These are phyloP conservation scores for Mycena maculata DNA, from an alignment of 768 basidiomycete species.

Conservation along the genomic window DNA sequence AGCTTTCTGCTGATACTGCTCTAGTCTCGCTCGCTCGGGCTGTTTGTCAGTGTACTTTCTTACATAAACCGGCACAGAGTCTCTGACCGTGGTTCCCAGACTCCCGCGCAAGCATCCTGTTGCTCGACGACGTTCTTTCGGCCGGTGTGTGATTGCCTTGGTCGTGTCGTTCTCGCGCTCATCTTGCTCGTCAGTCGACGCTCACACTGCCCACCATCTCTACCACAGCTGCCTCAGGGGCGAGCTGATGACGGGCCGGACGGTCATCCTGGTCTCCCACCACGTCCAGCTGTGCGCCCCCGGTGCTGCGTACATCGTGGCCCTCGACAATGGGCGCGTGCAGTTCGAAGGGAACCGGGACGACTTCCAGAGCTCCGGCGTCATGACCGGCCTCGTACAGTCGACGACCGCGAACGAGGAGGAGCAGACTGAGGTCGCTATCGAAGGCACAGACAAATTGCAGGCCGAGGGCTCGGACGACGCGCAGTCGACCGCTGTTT, in stretches of 20 bases:
- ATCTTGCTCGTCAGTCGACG: constrained; percentile 71
- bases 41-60: constrained; percentile 56
- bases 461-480: constrained; percentile 29
- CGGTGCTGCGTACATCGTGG: constrained; percentile 84
- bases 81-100: constrained; percentile 44
- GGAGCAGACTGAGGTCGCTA: constrained; percentile 57
- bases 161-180: neutral
- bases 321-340: constrained; percentile 85
- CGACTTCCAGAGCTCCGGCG: constrained; percentile 73
- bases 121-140: constrained; percentile 86
- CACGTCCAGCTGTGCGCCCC: constrained; percentile 90
- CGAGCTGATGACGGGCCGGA: constrained; percentile 82
- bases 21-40: constrained; percentile 83
- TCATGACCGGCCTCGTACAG: constrained; percentile 75
- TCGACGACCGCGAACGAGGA: constrained; percentile 50
- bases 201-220: constrained; percentile 92
- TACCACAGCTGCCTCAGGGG: constrained; percentile 88
- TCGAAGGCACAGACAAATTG: constrained; percentile 41
- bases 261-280: constrained; percentile 93
- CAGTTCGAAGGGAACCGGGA: constrained; percentile 76
- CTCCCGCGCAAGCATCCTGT: constrained; percentile 82
- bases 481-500: constrained; percentile 46
- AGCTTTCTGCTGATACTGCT: neutral
- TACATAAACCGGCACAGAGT: no score
- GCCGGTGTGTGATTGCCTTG: constrained; percentile 48